Base-by-base conservation (phyloP, 2,329 filamentous ascomycete species). In the Claviceps monticola region DNA sequence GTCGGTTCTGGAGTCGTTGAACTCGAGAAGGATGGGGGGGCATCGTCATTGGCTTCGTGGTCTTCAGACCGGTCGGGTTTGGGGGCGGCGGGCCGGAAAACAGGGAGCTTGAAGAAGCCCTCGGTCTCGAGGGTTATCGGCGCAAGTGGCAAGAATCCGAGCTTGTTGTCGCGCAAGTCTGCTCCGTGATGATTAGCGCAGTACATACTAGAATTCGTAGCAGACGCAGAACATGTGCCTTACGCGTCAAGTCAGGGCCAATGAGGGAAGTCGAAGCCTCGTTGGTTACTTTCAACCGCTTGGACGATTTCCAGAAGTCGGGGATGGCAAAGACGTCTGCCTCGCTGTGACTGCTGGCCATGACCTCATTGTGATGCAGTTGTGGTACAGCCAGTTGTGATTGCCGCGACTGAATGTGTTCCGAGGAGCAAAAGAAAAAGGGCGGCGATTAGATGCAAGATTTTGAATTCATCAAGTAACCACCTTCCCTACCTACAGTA, bases 301-400 rank as follows among this genome's bases (percentile, higher is more conserved):
- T 71, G 2, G 82, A 79, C 26, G 73, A 67, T 51, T 69, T 70
- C 74, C 76, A 80, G 55, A 85, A 74, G 60, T 82, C 73, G 41
- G 79, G 79, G 46, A 82, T 79, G 41, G 76, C 74, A 61, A 87
- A 87, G 36, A 82, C 73, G 60, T 83, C 67, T 47, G 75, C 71
- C 51, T 66, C 61, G 42, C 73, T 68, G 54, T 72, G 65, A 50
- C 72, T 64, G 54, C 68, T 53, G 54, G 56, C 56, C 65, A 68
- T 68, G 54, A 53, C 61, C 52, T 53, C 56, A 61, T 59, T 34
- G 41, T 54, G 42, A 21, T 45, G 14, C 21, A 16, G 21, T 37
- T 21, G 1, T 7, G 37, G 9, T 34, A 34, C 9, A 34, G 29
- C 9, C 46, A 19, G 5, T 17, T 29, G 14, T 5, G 19, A 14